Conservation (phyloP, 305 asterid genomes). For the Plantago lanceolata region DNA sequence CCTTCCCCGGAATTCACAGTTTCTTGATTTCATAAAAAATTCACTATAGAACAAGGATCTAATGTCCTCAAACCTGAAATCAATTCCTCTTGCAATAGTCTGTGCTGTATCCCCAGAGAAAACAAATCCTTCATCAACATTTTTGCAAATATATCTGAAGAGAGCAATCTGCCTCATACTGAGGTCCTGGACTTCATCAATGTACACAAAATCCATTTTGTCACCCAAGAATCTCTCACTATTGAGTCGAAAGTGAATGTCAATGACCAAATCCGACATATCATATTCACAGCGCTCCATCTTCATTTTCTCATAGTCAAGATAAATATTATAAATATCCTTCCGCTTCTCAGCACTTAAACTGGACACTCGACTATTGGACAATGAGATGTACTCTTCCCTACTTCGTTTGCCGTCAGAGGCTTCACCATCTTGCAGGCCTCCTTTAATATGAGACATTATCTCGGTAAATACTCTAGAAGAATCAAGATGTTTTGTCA, state of each 20-base stretch:
- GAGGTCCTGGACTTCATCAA: conserved; percentile 80
- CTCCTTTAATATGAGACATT: conserved; percentile 70
- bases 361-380: conserved; percentile 42
- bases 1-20: conserved; percentile 19
- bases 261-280: conserved; percentile 61
- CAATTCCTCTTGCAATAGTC: conserved; percentile 67
- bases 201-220: conserved; percentile 70
- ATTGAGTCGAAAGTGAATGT: conserved; percentile 50
- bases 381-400: conserved; percentile 39
- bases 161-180: conserved; percentile 64
- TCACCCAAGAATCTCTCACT: conserved; percentile 37
- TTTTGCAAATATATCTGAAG: conserved; percentile 52
- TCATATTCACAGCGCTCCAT: conserved; percentile 48
- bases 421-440: conserved; percentile 35
- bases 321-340: conserved; percentile 46
- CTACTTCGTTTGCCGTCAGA: conserved; percentile 37
- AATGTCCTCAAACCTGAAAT: conserved; percentile 68
- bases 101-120: conserved; percentile 81
- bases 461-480: conserved; percentile 62
- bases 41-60: conserved; percentile 55
- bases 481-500: conserved; percentile 49
- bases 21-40: conserved; percentile 38
- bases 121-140: conserved; percentile 57
- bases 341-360: conserved; percentile 35
- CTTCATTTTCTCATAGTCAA: conserved; percentile 62